Base-by-base conservation (phyloP, 371 early-diverging fungal genomes). In the Chytridium lagenaria region DNA sequence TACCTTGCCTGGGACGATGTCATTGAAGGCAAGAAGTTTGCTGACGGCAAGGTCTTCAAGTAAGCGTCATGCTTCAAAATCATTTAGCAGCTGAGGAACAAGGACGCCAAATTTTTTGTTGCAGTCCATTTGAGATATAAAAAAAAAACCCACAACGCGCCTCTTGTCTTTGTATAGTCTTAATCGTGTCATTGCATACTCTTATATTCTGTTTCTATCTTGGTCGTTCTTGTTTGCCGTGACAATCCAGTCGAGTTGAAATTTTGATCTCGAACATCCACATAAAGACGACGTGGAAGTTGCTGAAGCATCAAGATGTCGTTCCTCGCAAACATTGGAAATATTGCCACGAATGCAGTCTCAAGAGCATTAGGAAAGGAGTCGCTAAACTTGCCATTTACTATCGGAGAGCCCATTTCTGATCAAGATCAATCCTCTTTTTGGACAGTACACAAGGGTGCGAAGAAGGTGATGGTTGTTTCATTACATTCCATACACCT, bases 1-100 rank as follows among this genome's bases (percentile, higher is more conserved):
- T 77, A 75, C 80, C 68, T 84, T 67, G 81, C 84, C 33, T 84
- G 84, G 84, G 84, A 85, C 65, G 80, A 77, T 28, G 70, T 67
- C 31, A 79, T 84, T 69, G 78, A 83, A 44, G 84, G 84, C 81
- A 87, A 85, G 86, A 85, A 81, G 76, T 89, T 82, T 77, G 82
- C 83, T 52, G 94, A 93, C 77, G 93, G 72, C 69, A 74, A 74
- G 55, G 37, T 64, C 52, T 74, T 69, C 69, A 74, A 74, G 51
- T 74, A 69, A 69, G 39, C 50, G 38, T 22, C 33, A 5, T 57
- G 15, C 23, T 3, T 7, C 63, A 23, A 33, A 22, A 52, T 26
- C 55, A n/a, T 52, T 10, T 26, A 52, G 12, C 5, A 15, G 5
- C 12, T 5, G n/a, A 44, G 12, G 19, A 44, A 12, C 7, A 44